Evolutionary conservation across 2,329 filamentous ascomycete species (phyloP).

Genomic region (Penicillium sp.): DNA sequence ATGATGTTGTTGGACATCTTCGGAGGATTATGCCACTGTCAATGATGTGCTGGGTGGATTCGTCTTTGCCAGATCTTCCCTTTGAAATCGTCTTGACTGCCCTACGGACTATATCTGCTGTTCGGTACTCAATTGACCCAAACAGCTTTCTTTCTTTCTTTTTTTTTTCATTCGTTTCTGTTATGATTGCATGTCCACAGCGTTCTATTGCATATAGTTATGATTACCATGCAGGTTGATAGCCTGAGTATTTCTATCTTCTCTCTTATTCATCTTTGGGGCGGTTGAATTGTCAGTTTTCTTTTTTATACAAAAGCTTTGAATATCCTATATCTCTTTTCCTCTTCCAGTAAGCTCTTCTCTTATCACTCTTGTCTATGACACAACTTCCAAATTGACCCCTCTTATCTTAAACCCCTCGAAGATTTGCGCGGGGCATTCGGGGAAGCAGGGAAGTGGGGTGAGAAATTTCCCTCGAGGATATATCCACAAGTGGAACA

Average conservation of each 20-base stretch:
- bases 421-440: constrained; percentile 10
- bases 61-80: neutral
- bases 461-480: neutral
- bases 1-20: neutral
- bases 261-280: neutral
- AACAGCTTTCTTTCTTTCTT: neutral
- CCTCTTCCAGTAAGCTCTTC: no score
- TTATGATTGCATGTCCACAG: constrained; percentile 6
- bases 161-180: neutral
- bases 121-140: neutral
- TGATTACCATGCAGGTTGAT: constrained; percentile 3
- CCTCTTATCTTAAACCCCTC: constrained; percentile 5
- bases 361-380: neutral
- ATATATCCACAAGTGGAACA: neutral
- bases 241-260: neutral
- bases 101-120: neutral
- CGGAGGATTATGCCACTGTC: neutral
- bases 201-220: constrained; percentile 7
- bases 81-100: neutral
- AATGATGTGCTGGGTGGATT: neutral
- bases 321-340: neutral
- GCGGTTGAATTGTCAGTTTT: constrained; percentile 2
- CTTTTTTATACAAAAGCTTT: constrained; percentile 1
- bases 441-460: constrained; percentile 14
- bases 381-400: neutral